Percentiles rank a stretch among this genome's conserved stretches.
Evolutionary conservation across 305 asterid species (phyloP).

Genomic region (Coffea humblotiana): DNA sequence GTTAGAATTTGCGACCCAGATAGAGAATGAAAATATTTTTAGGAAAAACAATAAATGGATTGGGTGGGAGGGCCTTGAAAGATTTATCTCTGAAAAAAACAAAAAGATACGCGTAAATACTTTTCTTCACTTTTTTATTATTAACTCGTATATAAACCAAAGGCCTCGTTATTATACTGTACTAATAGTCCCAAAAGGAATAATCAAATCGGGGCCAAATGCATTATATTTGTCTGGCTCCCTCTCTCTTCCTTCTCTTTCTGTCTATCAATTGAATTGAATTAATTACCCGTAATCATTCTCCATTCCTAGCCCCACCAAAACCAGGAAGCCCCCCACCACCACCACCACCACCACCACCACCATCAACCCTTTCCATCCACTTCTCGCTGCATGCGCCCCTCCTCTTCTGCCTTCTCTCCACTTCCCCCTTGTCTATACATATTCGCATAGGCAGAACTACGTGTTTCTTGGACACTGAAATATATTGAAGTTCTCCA

Average conservation of each 20-base stretch:
- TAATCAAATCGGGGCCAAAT: no score
- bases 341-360: constrained; percentile 12
- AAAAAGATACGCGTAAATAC: not conserved
- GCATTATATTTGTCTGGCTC: no score
- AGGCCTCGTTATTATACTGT: no score
- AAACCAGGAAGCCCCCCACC: not conserved
- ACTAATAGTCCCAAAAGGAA: no score
- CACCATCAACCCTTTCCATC: constrained; percentile 16
- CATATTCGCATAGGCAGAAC: not conserved
- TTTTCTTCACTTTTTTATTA: not conserved
- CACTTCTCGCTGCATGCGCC: constrained; percentile 10
- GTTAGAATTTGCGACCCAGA: not conserved
- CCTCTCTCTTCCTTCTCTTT: not conserved
- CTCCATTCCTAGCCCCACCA: not conserved
- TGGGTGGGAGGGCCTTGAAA: not conserved
- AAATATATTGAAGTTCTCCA: not conserved
- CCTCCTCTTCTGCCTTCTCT: not conserved
- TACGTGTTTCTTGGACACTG: constrained; percentile 2
- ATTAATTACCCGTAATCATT: not conserved
- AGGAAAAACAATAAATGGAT: not conserved
- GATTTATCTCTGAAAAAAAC: not conserved
- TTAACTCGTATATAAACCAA: no score
- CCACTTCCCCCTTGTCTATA: not conserved
- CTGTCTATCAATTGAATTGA: not conserved
- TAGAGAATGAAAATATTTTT: not conserved